Base-by-base conservation (phyloP, 371 early-diverging fungal genomes). In the Massospora cicadina region DNA sequence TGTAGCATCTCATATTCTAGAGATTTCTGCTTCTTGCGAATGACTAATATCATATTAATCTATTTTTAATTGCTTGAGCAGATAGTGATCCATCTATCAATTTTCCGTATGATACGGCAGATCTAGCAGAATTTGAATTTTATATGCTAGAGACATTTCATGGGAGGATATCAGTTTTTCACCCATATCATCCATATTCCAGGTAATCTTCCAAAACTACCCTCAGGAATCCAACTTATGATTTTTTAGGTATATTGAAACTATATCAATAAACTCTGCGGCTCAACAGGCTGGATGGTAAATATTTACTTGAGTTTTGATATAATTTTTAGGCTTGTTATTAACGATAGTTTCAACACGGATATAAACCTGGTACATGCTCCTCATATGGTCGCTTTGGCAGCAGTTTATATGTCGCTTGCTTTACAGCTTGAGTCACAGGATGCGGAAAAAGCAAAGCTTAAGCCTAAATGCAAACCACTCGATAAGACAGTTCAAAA, bases 111-210 rank as follows among this genome's bases (percentile, higher is more conserved):
- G 89, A 88, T 26, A 76, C 81, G 33, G 71, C 77, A 17, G 80
- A 84, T 67, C 80, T 94, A 58, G 91, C 92, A 43, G 93, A 91
- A 60, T 90, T 87, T 72, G 94, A 94, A 69, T 90, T 89, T 71
- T 89, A 91, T 66, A 68, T 94, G 32, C 63, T 94, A 55, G 93
- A 93, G 70, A 91, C 90, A 32, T 76, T 94, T 57, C 82, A 89
- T 63, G 92, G 90, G 68, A 86, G 86, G 66, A 68, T 89, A 65
- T 86, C 91, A 56, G 81, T 90, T 0, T 90, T 83, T 76, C 92
- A 92, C 65, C 92, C 94, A 0, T 94, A 92, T 71, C 81, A 86
- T 33, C 76, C 87, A 2, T 77, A 92, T 0, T 76, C 78, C 0
- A 76, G 81, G 70, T 77, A 81, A 59, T n/a, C 28, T 5, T 63